These are phyloP conservation scores for Cercospora zeina DNA, from an alignment of 2,329 filamentous ascomycete species.

Conservation along the genomic window DNA sequence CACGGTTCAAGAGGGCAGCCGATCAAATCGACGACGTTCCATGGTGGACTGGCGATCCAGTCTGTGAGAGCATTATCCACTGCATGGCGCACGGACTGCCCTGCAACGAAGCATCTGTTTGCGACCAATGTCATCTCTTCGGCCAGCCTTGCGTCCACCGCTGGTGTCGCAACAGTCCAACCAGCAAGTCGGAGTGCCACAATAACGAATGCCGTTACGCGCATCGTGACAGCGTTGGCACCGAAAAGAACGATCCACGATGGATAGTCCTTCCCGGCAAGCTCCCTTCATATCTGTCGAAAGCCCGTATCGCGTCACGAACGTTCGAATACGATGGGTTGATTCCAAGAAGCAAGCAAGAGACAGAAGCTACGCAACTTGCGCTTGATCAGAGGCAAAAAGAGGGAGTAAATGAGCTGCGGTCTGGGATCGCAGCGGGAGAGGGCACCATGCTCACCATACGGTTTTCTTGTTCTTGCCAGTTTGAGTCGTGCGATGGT, in stretches of 20 bases:
- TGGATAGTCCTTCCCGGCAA: constrained; percentile 9
- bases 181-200: background rate
- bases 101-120: constrained; percentile 25
- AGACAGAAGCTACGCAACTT: background rate
- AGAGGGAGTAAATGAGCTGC: background rate
- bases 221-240: constrained; percentile 2
- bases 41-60: background rate
- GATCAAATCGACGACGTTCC: background rate
- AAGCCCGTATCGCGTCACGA: constrained; percentile 5
- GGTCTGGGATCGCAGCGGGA: background rate
- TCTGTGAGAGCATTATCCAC: constrained; percentile 1
- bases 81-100: constrained; percentile 19
- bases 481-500: background rate
- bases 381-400: background rate
- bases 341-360: background rate
- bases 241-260: background rate
- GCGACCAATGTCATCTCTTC: constrained; percentile 18
- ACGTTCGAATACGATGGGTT: background rate
- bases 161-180: constrained; percentile 16
- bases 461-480: background rate
- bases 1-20: background rate
- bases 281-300: background rate
- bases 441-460: background rate
- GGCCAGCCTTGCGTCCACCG: constrained; percentile 21
- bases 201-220: constrained; percentile 17